Evolutionary conservation across 805 yeast genomes (phyloP).

Genomic region (Hanseniaspora taiwanica): DNA sequence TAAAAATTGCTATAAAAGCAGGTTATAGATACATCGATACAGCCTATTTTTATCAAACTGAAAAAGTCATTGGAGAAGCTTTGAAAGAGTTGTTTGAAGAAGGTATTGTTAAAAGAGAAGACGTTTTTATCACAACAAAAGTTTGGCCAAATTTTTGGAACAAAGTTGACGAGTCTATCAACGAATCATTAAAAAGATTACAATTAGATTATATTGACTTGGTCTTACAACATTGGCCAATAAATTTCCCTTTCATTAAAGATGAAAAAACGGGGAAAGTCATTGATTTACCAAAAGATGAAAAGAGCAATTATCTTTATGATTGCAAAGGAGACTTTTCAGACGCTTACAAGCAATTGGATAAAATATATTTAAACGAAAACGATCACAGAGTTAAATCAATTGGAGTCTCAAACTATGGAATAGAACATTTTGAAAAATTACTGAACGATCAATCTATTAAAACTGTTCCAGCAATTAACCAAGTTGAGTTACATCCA

Average conservation of each 20-base stretch:
- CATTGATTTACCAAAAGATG: constrained; percentile 15
- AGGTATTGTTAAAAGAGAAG: constrained; percentile 37
- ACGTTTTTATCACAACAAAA: constrained; percentile 61
- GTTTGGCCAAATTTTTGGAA: constrained; percentile 48
- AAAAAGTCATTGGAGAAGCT: constrained; percentile 31
- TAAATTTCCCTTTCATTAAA: constrained; percentile 1
- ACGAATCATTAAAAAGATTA: constrained; percentile 43
- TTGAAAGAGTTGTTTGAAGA: constrained; percentile 31
- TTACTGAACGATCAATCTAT: constrained; percentile 26
- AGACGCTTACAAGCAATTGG: constrained; percentile 43
- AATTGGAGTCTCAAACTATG: constrained; percentile 48
- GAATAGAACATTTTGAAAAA: constrained; percentile 26
- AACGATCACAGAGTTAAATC: constrained; percentile 35
- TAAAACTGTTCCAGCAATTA: constrained; percentile 37
- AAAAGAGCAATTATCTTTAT: constrained; percentile 22
- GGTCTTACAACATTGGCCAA: constrained; percentile 28
- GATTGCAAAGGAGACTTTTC: constrained; percentile 30
- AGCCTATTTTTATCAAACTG: constrained; percentile 30
- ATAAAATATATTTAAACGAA: constrained; percentile 17
- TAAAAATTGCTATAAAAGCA: constrained; percentile 52
- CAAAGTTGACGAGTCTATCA: constrained; percentile 38
- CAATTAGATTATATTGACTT: constrained; percentile 67
- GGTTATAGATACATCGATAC: constrained; percentile 14
- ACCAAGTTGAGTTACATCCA: constrained; percentile 66
- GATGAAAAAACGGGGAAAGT: constrained; percentile 6